Evolutionary conservation across 2,329 filamentous ascomycete species (phyloP), one percentile per base, ranked within the genome.

Genomic region (Fusarium hostae): DNA sequence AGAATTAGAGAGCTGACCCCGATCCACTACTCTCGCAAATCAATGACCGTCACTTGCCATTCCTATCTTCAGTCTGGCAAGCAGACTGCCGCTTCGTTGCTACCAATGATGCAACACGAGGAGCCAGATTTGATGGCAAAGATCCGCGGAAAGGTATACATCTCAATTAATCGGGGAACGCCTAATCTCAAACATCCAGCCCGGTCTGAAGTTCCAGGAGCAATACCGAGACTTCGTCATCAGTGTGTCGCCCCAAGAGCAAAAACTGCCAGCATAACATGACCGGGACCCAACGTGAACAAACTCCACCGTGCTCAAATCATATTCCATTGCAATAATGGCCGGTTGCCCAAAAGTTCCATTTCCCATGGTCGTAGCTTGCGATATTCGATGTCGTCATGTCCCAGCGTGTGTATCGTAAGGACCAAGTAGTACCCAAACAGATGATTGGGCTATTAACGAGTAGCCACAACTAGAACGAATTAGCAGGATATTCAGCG

Each of bases 101-200:
- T 28, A 35, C 34, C 13, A 34, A 34, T n/a, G 30, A 28, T n/a
- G 22, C 16, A 56, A 32, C 26, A 43, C 45, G 20, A 43, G 32
- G 45, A 63, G 34, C 16, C 26, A 22, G 24, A 44, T 18, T 30
- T 63, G 41, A 47, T 34, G 43, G 32, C 26, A 40, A 60, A 37
- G 35, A 55, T 61, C 40, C 47, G 52, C 63, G 44, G 57, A 77
- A 77, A 75, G 74, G 74, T 73, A 75, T 71, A 73, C 70, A 78
- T 79, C 71, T 84, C 79, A 79, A 85, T 85, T 84, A 84, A 79
- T 83, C 77, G 81, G 79, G 57, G 79, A 85, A 84, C 82, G 82
- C 83, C 81, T 78, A 77, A 78, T 81, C 79, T 80, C 82, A 83
- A 84, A 86, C 81, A 84, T 82, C 71, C 71, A 67, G 75, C 64